Percentiles rank a stretch among this genome's conserved stretches.
Evolutionary conservation across 2,329 filamentous ascomycete species (phyloP).

Genomic region (Ceratocystis colombiana): DNA sequence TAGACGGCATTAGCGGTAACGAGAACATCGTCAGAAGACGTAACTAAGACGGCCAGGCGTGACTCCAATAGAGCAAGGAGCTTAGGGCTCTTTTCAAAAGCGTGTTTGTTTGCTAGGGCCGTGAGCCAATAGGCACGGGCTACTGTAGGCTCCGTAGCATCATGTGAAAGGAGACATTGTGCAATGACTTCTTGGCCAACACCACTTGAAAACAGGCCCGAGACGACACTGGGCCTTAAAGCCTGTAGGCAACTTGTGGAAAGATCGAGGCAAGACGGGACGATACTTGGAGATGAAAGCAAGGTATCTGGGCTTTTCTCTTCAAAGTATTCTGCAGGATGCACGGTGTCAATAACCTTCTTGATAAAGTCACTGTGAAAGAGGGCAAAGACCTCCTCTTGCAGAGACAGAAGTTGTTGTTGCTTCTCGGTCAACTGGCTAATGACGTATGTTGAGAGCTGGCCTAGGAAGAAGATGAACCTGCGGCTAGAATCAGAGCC

Average conservation of each 20-base stretch:
- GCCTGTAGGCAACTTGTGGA: conserved; percentile 35
- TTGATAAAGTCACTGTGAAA: conserved; percentile 31
- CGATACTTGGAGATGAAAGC: background rate
- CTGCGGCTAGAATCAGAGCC: conserved; percentile 19
- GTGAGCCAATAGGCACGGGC: conserved; percentile 31
- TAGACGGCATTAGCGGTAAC: conserved; percentile 28
- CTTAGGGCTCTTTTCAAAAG: conserved; percentile 31
- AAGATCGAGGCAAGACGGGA: conserved; percentile 27
- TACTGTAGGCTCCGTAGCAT: background rate
- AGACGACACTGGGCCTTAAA: conserved; percentile 32
- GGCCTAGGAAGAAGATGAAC: conserved; percentile 24
- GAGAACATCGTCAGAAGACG: conserved; percentile 7
- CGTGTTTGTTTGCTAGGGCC: conserved; percentile 39
- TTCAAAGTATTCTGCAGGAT: conserved; percentile 17
- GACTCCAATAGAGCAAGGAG: conserved; percentile 27
- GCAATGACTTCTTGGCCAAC: conserved; percentile 33
- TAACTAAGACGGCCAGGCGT: conserved; percentile 8
- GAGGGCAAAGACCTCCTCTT: conserved; percentile 33
- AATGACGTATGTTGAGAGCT: conserved; percentile 33
- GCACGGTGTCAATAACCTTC: background rate
- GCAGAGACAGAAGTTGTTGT: conserved; percentile 31
- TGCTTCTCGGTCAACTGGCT: conserved; percentile 35
- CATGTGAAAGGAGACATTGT: conserved; percentile 21
- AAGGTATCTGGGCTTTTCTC: conserved; percentile 11
- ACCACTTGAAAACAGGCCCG: conserved; percentile 34